Base-by-base conservation (phyloP, 2,329 filamentous ascomycete species). In the Cadophora sp. region DNA sequence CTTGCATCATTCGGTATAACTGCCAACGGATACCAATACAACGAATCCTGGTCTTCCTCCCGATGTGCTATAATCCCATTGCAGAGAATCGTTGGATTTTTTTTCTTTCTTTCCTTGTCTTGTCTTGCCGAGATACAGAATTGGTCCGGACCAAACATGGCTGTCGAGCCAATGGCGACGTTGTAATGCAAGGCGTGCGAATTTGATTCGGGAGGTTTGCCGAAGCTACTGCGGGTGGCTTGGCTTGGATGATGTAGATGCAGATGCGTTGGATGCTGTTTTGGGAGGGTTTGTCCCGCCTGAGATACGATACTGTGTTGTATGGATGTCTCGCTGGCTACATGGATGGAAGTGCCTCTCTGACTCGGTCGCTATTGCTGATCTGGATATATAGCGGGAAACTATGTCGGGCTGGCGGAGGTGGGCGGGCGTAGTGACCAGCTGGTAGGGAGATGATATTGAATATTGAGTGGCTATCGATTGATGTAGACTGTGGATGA, bases 41-140 rank as follows among this genome's bases (percentile, higher is more conserved):
- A 4, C n/a, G 9, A 6, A 11, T 13, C 9, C 20, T 1, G 3
- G 20, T 22, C 13, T 18, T 43, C 20, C 16, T 18, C 20, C n/a
- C 55, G 27, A 27, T 53, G 30, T 51, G 22, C 48, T 18, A 51
- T 63, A 47, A 56, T 63, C 61, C n/a, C 18, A 33, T 47, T 39
- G 48, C 60, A 62, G 48, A 47, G 33, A 53, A 30, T 62, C 20
- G 47, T 62, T 33, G 24, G 27, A 51, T 16, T 33, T 53, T 30
- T 33, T 33, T 33, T n/a, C 33, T 7, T 30, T 30, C 27, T 30
- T 30, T 6, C 27, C 27, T 30, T 30, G 3, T 3, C 27, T 30
- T 30, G 27, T 30, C 27, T 30, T 30, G 27, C 27, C 27, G 27
- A 14, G 4, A n/a, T 4, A 14, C 13, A 13, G 14, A 20, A 58